Evolutionary conservation across 2,329 filamentous ascomycete genomes (phyloP), one percentile per base, ranked within the genome.

Genomic region (Pseudonectria buxi): DNA sequence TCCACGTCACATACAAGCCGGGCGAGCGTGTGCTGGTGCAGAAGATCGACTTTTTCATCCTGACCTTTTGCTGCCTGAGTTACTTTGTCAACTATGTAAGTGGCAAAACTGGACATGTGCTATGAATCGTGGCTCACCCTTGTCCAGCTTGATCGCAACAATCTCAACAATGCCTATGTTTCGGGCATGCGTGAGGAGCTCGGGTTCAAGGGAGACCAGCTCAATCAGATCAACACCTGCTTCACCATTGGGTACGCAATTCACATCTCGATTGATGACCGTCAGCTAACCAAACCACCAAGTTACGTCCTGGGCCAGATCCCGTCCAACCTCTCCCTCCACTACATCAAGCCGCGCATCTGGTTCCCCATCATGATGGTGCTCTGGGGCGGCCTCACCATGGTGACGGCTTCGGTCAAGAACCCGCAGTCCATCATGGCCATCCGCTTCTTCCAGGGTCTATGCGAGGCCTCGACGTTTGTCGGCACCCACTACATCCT

Each of bases 321-420:
- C 12, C 76, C 76, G 0, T 73, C 69, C 34, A 80, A 79, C 47
- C 54, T 81, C 7, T 75, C 75, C 3, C 64, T 84, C 3, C 74
- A 81, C 53, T 78, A 80, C 45, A 52, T 83, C 40, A 69, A 69
- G 32, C 79, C 78, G 3, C 67, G 77, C n/a, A 64, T 74, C 41
- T 83, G 75, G 63, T 80, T 80, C 48, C 78, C 78, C 0, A 48
- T 63, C 18, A 80, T 78, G 68, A 79, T 81, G 71, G 37, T 80
- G 14, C 50, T 75, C 37, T 84, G 80, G 81, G 78, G 72, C 3
- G 62, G 66, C 1, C 57, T 84, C 16, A 83, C 79, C 3, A 79
- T 82, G 73, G 63, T 63, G 18, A 57, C 68, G 6, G 68, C 57
- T 26, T 61, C 62, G 7, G 63, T 55, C 30, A 51, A 60, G 14